Conservation (phyloP, 129 eudicot species). For the Sambucus nigra region DNA sequence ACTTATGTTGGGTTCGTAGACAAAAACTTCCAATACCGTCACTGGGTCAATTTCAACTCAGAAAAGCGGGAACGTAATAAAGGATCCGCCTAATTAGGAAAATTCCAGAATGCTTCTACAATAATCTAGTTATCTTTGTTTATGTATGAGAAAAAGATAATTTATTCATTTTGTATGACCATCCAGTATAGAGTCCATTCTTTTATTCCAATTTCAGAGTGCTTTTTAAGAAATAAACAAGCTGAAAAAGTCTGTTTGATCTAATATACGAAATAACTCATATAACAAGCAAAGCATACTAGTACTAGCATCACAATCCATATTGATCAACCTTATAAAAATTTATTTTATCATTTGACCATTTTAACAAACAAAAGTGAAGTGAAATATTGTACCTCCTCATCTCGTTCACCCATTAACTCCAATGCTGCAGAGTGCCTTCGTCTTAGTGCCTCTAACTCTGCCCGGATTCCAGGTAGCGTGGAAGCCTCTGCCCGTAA, state of each 20-base stretch:
- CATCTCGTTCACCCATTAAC: conserved; percentile 99
- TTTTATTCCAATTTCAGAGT: too few species aligned
- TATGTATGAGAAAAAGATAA: background rate
- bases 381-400: conserved; percentile 51
- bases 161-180: background rate
- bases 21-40: too few species aligned
- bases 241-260: background rate
- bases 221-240: background rate
- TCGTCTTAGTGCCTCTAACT: conserved; percentile 73
- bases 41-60: too few species aligned
- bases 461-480: conserved; percentile 77
- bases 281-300: background rate
- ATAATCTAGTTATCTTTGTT: background rate
- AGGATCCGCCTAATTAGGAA: too few species aligned
- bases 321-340: background rate
- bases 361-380: background rate
- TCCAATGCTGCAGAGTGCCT: conserved; percentile 92
- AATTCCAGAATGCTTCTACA: background rate
- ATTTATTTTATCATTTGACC: background rate
- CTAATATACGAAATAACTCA: background rate
- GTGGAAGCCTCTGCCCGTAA: conserved; percentile 64
- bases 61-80: too few species aligned
- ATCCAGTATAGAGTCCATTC: too few species aligned
- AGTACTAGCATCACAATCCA: background rate
- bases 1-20: too few species aligned